Evolutionary conservation across 2,329 filamentous ascomycete genomes (phyloP), one percentile per base, ranked within the genome.

Genomic region (Piedraia hortae): DNA sequence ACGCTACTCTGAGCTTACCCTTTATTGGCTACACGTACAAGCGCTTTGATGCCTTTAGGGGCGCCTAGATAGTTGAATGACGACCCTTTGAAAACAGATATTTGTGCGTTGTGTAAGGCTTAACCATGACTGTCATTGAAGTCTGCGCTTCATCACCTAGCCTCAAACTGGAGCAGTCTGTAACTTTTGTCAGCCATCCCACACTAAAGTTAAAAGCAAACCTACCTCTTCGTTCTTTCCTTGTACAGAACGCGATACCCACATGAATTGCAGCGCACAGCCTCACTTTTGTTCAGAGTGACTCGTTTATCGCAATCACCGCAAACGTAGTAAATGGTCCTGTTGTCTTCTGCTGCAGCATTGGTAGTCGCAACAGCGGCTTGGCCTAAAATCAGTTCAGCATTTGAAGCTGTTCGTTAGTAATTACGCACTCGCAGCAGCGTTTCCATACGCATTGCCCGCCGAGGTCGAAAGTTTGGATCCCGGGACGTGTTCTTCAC

Each of bases 121-220:
- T 17, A 7, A 7, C 16, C 20, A 10, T 14, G 8, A 6, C 13
- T 15, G 9, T 14, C 7, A 15, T 6, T 10, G 11, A 10, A 6
- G 7, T 6, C 20, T 11, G 12, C 19, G 7, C 6, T 4, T 8
- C 9, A 10, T 18, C 35, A 93, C 50, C 82, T 64, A 22, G 85
- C 85, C 56, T 97, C 80, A 41, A 97, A 93, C 51, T 97, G 85
- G 22, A 93, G 80, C 80, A 93, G 91, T 42, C 82, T 89, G 35
- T 24, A 10, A 25, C 20, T 22, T n/a, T 23, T 6, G 5, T 21
- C 5, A n/a, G 12, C 21, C 15, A 10, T 23, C 7, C 7, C 19
- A 6, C 9, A 23, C n/a, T 16, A 21, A 5, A 7, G 10, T 14
- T 6, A 6, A 7, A 18, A 6, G 5, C 10, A 12, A 24, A 51